phyloP scores from a whole-genome alignment of 306 rosid species.

The Quercus variabilis region DNA sequence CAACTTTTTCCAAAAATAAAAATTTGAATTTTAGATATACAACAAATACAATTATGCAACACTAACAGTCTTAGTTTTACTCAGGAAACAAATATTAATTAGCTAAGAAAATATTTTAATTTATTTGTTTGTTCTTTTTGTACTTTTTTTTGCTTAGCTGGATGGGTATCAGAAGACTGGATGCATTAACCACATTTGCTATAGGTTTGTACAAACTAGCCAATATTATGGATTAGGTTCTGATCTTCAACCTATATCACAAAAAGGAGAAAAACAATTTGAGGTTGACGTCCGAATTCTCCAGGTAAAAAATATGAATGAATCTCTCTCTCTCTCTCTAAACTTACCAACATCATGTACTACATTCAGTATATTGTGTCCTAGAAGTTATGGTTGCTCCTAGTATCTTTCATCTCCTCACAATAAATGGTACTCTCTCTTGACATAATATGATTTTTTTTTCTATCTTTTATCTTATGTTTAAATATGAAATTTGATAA shows the following conservation, averaged over 20 bases:
- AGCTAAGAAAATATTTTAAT: neutral
- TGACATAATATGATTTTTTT: too few relatives aligned
- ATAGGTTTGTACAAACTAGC: constrained; percentile 50
- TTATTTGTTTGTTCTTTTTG: neutral
- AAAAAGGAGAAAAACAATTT: constrained; percentile 22
- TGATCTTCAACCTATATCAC: constrained; percentile 31
- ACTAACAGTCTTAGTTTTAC: neutral
- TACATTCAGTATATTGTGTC: too few relatives aligned
- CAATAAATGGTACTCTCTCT: too few relatives aligned
- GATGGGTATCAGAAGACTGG: constrained; percentile 57
- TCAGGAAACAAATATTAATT: neutral
- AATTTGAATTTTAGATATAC: too few relatives aligned
- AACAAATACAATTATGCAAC: too few relatives aligned
- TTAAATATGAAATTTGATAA: too few relatives aligned
- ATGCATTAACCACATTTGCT: constrained; percentile 31
- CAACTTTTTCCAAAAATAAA: too few relatives aligned
- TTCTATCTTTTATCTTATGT: too few relatives aligned
- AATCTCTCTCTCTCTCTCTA: neutral
- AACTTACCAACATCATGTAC: too few relatives aligned
- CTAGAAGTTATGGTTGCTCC: too few relatives aligned
- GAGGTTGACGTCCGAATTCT: constrained; percentile 24
- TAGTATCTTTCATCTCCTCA: too few relatives aligned
- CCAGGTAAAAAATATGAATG: constrained; percentile 30
- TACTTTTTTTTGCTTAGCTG: constrained; percentile 18
- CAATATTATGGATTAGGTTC: constrained; percentile 38